phyloP scores from a whole-genome alignment of 1,284 basidiomycete genomes.

The Abortiporus biennis region DNA sequence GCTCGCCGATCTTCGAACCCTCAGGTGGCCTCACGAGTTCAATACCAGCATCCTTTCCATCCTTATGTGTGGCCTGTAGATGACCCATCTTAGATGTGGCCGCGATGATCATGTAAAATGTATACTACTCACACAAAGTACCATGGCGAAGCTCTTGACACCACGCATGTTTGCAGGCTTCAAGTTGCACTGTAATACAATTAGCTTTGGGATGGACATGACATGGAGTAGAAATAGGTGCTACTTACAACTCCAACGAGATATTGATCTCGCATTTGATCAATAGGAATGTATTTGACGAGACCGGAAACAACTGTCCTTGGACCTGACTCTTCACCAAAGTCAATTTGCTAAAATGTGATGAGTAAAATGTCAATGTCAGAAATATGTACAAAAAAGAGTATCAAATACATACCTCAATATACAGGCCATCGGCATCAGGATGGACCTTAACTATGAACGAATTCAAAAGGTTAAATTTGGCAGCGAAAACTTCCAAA shows the following conservation, averaged over 20 bases:
- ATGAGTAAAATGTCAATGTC: conserved; percentile 6
- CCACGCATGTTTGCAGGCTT: conserved; percentile 96
- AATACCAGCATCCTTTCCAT: conserved; percentile 87
- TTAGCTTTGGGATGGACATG: conserved; percentile 5
- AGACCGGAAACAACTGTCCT: conserved; percentile 93
- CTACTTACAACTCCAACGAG: conserved; percentile 78
- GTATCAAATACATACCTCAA: conserved; percentile 52
- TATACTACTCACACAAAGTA: conserved; percentile 67
- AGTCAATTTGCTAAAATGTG: conserved; percentile 75
- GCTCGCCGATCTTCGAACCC: conserved; percentile 85
- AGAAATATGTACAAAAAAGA: not conserved
- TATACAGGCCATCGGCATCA: conserved; percentile 88
- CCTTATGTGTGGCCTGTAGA: conserved; percentile 75
- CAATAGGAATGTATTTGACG: conserved; percentile 92
- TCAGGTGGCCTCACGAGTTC: conserved; percentile 86
- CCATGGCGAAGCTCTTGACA: conserved; percentile 95
- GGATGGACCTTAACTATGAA: conserved; percentile 83
- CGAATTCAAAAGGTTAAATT: not conserved
- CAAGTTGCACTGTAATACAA: conserved; percentile 70
- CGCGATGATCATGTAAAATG: not conserved
- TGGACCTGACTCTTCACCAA: conserved; percentile 90
- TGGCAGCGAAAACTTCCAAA: not conserved
- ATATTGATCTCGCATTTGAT: conserved; percentile 82
- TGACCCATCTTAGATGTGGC: not conserved
- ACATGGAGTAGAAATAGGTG: not conserved